Conservation (phyloP, 257 asterid genomes). For the Henckelia pumila region DNA sequence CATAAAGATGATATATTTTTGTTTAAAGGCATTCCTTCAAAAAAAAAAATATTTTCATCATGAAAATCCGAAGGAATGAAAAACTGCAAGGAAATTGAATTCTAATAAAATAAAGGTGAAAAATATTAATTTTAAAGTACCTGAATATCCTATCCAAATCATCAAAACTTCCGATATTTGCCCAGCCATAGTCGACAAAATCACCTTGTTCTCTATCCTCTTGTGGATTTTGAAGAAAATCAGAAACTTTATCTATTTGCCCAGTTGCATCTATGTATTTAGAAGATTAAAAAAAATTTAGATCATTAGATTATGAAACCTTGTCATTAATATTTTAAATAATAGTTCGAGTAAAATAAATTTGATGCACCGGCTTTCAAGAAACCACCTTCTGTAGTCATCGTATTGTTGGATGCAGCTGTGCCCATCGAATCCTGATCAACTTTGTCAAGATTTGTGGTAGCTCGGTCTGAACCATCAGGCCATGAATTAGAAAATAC, state of each 20-base stretch:
- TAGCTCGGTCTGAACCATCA: slow-evolving; percentile 33
- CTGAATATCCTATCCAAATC: slow-evolving; percentile 90
- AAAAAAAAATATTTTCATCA: neutral
- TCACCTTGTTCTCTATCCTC: slow-evolving; percentile 63
- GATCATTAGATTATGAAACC: slow-evolving; percentile 17
- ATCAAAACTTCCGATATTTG: slow-evolving; percentile 82
- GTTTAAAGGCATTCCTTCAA: neutral
- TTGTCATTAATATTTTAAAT: slow-evolving; percentile 8
- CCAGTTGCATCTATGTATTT: slow-evolving; percentile 41
- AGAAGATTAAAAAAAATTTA: slow-evolving; percentile 22
- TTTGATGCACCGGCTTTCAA: slow-evolving; percentile 35
- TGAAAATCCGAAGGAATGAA: neutral
- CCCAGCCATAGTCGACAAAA: slow-evolving; percentile 83
- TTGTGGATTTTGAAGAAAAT: slow-evolving; percentile 49
- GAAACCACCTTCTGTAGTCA: slow-evolving; percentile 33
- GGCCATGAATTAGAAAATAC: slow-evolving; percentile 44
- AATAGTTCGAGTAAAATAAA: neutral
- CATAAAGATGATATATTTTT: too few species aligned
- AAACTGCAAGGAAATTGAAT: neutral
- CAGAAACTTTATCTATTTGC: slow-evolving; percentile 44
- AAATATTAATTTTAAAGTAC: slow-evolving; percentile 41
- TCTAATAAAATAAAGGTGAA: neutral
- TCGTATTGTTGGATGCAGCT: slow-evolving; percentile 33
- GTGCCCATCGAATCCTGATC: slow-evolving; percentile 36
- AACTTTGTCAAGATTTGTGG: slow-evolving; percentile 39